Evolutionary conservation across 768 basidiomycete genomes (phyloP).

Genomic region (Leccinellum albellum): DNA sequence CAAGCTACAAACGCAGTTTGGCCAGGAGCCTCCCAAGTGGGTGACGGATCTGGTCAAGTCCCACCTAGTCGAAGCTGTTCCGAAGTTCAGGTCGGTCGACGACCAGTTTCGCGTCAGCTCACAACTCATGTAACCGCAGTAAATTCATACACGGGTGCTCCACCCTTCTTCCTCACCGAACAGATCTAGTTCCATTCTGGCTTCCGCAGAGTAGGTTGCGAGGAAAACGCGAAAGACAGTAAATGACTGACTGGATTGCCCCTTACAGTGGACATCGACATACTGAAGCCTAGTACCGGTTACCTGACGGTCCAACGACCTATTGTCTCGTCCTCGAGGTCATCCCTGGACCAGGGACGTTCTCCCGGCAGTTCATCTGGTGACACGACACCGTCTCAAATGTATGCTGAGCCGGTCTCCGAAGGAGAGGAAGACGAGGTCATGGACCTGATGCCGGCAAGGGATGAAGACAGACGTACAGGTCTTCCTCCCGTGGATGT

Average conservation of each 20-base stretch:
- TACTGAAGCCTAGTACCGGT: slow-evolving; percentile 86
- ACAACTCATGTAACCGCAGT: slow-evolving; percentile 36
- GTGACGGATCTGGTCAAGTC: slow-evolving; percentile 93
- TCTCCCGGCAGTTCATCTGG: slow-evolving; percentile 51
- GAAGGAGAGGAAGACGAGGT: slow-evolving; percentile 93
- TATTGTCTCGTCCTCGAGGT: slow-evolving; percentile 39
- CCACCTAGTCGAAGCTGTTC: slow-evolving; percentile 94
- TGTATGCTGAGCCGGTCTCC: slow-evolving; percentile 86
- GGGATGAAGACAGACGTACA: slow-evolving; percentile 78
- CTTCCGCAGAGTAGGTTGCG: slow-evolving; percentile 76
- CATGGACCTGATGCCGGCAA: slow-evolving; percentile 60
- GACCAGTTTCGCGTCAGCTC: neutral
- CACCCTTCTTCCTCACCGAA: slow-evolving; percentile 85
- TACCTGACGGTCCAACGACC: slow-evolving; percentile 80
- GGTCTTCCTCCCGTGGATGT: slow-evolving; percentile 72
- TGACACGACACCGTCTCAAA: slow-evolving; percentile 36
- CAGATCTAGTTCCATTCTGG: slow-evolving; percentile 98
- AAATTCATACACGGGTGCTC: slow-evolving; percentile 98
- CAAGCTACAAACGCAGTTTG: slow-evolving; percentile 93
- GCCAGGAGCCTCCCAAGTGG: slow-evolving; percentile 95
- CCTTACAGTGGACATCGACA: slow-evolving; percentile 83
- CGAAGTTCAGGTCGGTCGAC: slow-evolving; percentile 80
- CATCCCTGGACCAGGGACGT: slow-evolving; percentile 41
- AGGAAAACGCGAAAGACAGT: neutral
- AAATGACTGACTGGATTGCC: neutral